phyloP scores from a whole-genome alignment of 73 alveolate genomes.

The Tetrahymena elliotti region DNA sequence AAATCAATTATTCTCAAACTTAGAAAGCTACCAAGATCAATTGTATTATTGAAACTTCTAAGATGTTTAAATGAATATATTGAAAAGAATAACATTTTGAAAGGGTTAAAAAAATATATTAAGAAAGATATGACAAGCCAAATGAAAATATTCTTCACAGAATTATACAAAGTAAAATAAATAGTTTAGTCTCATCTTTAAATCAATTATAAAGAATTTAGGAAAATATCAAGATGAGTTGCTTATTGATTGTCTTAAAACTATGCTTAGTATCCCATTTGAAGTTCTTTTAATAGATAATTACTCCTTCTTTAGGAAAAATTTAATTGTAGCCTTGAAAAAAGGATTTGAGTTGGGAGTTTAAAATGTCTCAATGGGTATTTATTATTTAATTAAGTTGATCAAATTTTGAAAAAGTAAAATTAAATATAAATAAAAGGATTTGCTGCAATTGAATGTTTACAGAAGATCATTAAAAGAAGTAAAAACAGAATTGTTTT shows the following conservation, averaged over 20 bases:
- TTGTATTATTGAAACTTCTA: background rate
- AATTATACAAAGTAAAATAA: background rate
- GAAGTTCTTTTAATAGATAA: slow-evolving; percentile 8
- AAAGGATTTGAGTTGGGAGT: background rate
- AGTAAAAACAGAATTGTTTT: slow-evolving; percentile 8
- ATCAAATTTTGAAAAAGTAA: background rate
- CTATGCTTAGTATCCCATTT: slow-evolving; percentile 12
- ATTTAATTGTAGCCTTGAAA: background rate
- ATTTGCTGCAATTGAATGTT: background rate
- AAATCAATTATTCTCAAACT: background rate
- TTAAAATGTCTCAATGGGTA: background rate
- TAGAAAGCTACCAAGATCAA: background rate
- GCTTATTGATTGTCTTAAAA: background rate
- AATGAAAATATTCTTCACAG: background rate
- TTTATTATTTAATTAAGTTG: background rate
- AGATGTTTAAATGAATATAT: background rate
- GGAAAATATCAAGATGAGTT: slow-evolving; percentile 5
- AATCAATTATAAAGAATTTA: background rate
- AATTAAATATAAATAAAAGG: background rate
- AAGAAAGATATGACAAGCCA: background rate
- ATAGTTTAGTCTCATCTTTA: background rate
- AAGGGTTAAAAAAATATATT: background rate
- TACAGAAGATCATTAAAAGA: background rate
- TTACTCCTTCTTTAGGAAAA: slow-evolving; percentile 5
- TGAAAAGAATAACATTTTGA: background rate